These are phyloP conservation scores for Sclerotinia glacialis DNA, from an alignment of 2,329 filamentous ascomycete genomes.

Conservation along the genomic window DNA sequence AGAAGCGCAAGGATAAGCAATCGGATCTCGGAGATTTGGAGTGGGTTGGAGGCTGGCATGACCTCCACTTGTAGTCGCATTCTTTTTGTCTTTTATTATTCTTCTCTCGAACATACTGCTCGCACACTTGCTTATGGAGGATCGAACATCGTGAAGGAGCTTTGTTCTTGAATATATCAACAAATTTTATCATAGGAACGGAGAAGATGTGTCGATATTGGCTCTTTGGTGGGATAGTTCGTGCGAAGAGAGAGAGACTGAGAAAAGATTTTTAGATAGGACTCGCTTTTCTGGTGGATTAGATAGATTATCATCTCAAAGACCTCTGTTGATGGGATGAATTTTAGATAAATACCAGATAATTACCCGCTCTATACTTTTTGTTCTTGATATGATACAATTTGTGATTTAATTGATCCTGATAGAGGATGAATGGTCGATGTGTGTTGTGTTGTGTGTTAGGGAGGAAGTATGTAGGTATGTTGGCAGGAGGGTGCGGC, in stretches of 20 bases:
- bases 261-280: constrained; percentile 30
- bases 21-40: constrained; percentile 72
- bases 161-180: constrained; percentile 19
- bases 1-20: constrained; percentile 38
- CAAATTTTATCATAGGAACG: constrained; percentile 16
- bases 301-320: constrained; percentile 36
- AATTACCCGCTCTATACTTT: constrained; percentile 41
- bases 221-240: constrained; percentile 19
- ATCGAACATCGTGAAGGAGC: constrained; percentile 22
- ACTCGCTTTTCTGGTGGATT: constrained; percentile 42
- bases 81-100: constrained; percentile 24
- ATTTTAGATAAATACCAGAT: constrained; percentile 37
- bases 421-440: too few species aligned
- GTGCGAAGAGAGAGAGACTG: constrained; percentile 6
- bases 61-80: constrained; percentile 54
- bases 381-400: not conserved
- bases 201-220: constrained; percentile 19
- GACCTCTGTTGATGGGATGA: constrained; percentile 17
- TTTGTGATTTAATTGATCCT: not conserved
- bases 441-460: too few species aligned
- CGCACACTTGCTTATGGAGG: constrained; percentile 21
- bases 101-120: constrained; percentile 19
- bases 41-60: constrained; percentile 91
- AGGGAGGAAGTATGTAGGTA: too few species aligned
- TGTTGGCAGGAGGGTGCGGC: too few species aligned